phyloP scores from a whole-genome alignment of 176 grass and related monocot genomes.

The Phragmites australis region DNA sequence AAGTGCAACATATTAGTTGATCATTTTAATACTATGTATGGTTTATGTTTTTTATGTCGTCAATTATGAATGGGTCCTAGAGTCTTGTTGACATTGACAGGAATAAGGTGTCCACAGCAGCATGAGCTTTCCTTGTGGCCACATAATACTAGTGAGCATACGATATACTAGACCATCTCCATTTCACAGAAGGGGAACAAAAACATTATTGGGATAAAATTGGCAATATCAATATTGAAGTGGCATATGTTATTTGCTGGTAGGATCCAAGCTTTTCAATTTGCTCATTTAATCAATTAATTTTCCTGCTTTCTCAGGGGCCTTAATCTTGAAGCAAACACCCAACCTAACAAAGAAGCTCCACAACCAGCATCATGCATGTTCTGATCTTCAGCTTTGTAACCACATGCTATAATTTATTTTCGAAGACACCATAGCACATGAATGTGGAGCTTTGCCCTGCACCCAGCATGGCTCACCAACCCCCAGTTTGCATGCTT shows the following conservation, averaged over 20 bases:
- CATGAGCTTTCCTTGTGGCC: not conserved
- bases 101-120: not conserved
- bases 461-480: slow-evolving; percentile 28
- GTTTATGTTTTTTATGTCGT: too few species aligned
- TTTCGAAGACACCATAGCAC: slow-evolving; percentile 7
- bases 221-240: not conserved
- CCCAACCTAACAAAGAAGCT: slow-evolving; percentile 37
- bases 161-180: not conserved
- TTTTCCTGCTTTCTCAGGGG: slow-evolving; percentile 33
- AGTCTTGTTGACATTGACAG: not conserved
- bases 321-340: slow-evolving; percentile 56
- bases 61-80: not conserved
- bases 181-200: not conserved
- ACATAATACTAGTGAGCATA: not conserved
- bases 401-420: slow-evolving; percentile 20
- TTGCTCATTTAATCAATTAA: slow-evolving; percentile 25
- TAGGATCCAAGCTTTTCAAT: slow-evolving; percentile 13
- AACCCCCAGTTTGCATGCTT: slow-evolving; percentile 20
- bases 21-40: too few species aligned
- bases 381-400: slow-evolving; percentile 31
- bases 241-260: not conserved
- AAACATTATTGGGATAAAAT: not conserved
- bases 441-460: slow-evolving; percentile 26
- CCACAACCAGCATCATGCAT: slow-evolving; percentile 30
- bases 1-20: too few species aligned